phyloP scores from a whole-genome alignment of 75 land plant genomes.

The Selaginella tamariscina region DNA sequence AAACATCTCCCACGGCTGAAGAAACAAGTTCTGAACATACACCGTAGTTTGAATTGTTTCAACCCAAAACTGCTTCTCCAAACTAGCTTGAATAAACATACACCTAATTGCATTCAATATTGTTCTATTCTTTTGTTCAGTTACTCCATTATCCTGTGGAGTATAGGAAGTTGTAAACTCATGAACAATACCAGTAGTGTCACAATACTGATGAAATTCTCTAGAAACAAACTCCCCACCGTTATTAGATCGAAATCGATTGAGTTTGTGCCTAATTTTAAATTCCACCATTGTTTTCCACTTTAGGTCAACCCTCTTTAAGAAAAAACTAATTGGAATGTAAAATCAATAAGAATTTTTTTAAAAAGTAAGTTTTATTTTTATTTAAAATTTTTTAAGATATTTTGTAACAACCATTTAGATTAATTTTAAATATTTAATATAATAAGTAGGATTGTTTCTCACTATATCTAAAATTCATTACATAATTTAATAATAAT shows the following conservation, averaged over 20 bases:
- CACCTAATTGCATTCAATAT: neutral
- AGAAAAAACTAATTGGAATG: too few species aligned
- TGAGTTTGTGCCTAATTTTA: neutral
- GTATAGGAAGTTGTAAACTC: neutral
- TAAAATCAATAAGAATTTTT: too few species aligned
- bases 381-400: too few species aligned
- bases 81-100: neutral
- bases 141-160: neutral
- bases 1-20: too few species aligned
- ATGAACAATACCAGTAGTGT: neutral
- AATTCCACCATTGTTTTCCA: neutral
- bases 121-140: neutral
- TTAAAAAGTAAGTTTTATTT: too few species aligned
- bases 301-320: too few species aligned
- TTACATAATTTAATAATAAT: too few species aligned
- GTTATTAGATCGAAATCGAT: neutral
- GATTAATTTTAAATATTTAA: too few species aligned
- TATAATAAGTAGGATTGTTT: too few species aligned
- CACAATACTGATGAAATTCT: neutral
- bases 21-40: neutral
- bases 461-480: too few species aligned
- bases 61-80: neutral
- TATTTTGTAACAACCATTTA: too few species aligned
- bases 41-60: neutral
- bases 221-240: neutral